These are phyloP conservation scores for Pulveroboletus ravenelii DNA, from an alignment of 768 basidiomycete genomes.

Conservation along the genomic window DNA sequence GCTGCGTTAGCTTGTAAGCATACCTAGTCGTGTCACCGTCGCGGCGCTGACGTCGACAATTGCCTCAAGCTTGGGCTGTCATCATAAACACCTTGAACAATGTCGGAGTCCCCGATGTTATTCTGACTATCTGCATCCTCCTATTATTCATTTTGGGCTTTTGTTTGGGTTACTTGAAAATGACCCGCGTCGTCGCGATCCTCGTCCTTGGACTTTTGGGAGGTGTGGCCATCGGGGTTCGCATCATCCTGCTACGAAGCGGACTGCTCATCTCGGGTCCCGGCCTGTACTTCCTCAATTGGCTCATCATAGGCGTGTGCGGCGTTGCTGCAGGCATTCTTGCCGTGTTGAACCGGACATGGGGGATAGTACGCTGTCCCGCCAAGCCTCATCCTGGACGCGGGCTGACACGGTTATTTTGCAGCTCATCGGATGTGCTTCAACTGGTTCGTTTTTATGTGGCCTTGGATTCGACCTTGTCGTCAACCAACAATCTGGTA, in stretches of 20 bases:
- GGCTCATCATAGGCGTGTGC: constrained; percentile 47
- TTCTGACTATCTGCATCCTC: constrained; percentile 46
- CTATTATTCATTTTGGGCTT: constrained; percentile 49
- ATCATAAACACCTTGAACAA: constrained; percentile 52
- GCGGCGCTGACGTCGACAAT: background rate
- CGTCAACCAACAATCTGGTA: constrained; percentile 53
- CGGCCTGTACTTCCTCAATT: constrained; percentile 40
- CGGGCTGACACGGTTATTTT: constrained; percentile 4
- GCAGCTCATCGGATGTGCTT: constrained; percentile 48
- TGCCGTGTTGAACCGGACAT: constrained; percentile 43
- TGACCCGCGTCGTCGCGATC: constrained; percentile 46
- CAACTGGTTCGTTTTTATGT: constrained; percentile 56
- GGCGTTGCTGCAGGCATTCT: constrained; percentile 40
- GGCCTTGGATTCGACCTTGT: constrained; percentile 54
- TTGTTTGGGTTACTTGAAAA: constrained; percentile 47
- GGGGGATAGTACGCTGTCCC: constrained; percentile 43
- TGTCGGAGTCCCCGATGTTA: constrained; percentile 46
- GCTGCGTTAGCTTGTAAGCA: constrained; percentile 42
- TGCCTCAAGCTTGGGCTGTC: constrained; percentile 53
- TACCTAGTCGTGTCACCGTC: background rate
- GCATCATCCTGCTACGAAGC: constrained; percentile 46
- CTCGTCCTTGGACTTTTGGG: constrained; percentile 45
- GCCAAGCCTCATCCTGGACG: background rate
- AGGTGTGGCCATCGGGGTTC: constrained; percentile 54
- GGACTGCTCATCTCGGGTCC: constrained; percentile 43